These are phyloP conservation scores for Aquanectria penicillioides DNA, from an alignment of 2,329 filamentous ascomycete species.

Conservation along the genomic window DNA sequence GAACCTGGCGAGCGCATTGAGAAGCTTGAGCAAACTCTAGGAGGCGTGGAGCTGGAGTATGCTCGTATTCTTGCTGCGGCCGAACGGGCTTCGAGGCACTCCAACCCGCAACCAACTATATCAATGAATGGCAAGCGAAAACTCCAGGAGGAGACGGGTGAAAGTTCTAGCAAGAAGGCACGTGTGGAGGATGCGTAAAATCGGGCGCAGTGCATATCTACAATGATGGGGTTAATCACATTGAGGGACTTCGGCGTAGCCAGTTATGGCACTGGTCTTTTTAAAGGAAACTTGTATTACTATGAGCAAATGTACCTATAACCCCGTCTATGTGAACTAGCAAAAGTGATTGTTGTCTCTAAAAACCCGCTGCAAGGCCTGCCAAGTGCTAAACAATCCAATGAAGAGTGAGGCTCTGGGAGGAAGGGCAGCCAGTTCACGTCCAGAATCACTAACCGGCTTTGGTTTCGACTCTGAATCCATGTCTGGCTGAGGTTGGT, in stretches of 20 bases:
- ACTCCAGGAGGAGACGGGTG: slow-evolving; percentile 43
- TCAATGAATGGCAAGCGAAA: slow-evolving; percentile 58
- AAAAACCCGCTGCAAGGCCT: slow-evolving; percentile 26
- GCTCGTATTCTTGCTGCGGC: slow-evolving; percentile 66
- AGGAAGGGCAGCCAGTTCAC: not conserved
- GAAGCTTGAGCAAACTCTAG: slow-evolving; percentile 76
- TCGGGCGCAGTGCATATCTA: not conserved
- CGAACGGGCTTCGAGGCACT: slow-evolving; percentile 51
- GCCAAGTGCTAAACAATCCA: slow-evolving; percentile 26
- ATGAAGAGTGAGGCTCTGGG: slow-evolving; percentile 17
- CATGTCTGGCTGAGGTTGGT: not conserved
- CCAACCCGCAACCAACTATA: slow-evolving; percentile 21
- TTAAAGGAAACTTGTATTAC: slow-evolving; percentile 32
- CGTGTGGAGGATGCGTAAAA: slow-evolving; percentile 49
- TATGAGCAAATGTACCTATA: slow-evolving; percentile 31
- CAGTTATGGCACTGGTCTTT: slow-evolving; percentile 16
- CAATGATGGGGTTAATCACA: slow-evolving; percentile 13
- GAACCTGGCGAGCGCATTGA: slow-evolving; percentile 74
- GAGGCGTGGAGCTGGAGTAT: slow-evolving; percentile 77
- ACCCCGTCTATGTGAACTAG: slow-evolving; percentile 41
- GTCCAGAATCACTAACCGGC: slow-evolving; percentile 2
- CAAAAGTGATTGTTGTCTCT: slow-evolving; percentile 32
- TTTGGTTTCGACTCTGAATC: slow-evolving; percentile 4
- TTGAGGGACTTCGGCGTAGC: slow-evolving; percentile 29
- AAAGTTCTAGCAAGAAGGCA: slow-evolving; percentile 56